Conservation (phyloP, 2,329 filamentous ascomycete genomes). For the Beauveria scarabaeidicola region DNA sequence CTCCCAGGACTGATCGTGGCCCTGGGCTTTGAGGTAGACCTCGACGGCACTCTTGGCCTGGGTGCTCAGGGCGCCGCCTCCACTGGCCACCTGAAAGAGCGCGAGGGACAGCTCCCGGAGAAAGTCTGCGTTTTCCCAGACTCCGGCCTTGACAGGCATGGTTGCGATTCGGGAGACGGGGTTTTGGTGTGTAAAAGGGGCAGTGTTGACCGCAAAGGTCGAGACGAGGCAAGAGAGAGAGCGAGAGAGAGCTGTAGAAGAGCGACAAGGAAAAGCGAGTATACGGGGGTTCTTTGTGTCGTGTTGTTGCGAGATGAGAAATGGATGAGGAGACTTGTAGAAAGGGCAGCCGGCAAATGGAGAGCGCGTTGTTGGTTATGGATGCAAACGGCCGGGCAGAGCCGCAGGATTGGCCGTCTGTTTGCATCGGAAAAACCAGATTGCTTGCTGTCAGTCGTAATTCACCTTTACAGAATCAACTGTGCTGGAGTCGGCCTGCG, state of each 20-base stretch:
- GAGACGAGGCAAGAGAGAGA: no score
- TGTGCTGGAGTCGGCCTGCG: no score
- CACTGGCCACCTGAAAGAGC: slow-evolving; percentile 24
- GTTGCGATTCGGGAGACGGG: not conserved
- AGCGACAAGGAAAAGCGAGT: slow-evolving; percentile 14
- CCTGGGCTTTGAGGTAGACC: slow-evolving; percentile 23
- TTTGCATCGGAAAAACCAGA: not conserved
- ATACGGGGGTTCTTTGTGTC: not conserved
- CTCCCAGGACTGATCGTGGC: slow-evolving; percentile 34
- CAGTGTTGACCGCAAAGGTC: no score
- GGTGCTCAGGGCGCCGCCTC: slow-evolving; percentile 20
- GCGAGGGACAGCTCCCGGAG: slow-evolving; percentile 26
- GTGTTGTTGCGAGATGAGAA: not conserved
- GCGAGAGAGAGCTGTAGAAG: not conserved
- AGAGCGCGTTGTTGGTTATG: not conserved
- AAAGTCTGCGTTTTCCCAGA: slow-evolving; percentile 27
- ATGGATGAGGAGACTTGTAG: not conserved
- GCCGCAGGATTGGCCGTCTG: not conserved
- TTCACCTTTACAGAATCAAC: not conserved
- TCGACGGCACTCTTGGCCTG: slow-evolving; percentile 24
- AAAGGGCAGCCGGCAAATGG: no score
- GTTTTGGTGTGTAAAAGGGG: no score
- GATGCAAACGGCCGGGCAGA: not conserved
- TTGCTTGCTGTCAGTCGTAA: not conserved
- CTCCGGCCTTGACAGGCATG: slow-evolving; percentile 4